A percentile compares a stretch with the other conserved stretches of the same genome.
Conservation (phyloP, 805 yeast species). For the Cyberlindnera americana region DNA sequence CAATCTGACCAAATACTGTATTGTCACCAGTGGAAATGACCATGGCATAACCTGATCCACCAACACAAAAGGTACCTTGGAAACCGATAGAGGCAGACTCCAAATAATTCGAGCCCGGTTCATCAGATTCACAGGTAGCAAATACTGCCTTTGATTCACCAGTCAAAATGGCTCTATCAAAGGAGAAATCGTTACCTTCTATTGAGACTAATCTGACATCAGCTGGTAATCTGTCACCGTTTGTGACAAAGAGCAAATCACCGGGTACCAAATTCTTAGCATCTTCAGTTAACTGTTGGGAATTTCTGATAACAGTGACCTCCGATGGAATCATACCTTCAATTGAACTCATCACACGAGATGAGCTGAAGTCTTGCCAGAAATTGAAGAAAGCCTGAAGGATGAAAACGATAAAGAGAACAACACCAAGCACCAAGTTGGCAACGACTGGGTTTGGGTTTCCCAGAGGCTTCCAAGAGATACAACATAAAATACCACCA, state of each 20-base stretch:
- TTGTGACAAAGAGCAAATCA: slow-evolving; percentile 36
- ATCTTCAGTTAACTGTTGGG: slow-evolving; percentile 26
- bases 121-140: slow-evolving; percentile 30
- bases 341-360: slow-evolving; percentile 47
- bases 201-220: slow-evolving; percentile 39
- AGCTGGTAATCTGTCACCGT: slow-evolving; percentile 44
- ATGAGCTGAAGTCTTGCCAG: slow-evolving; percentile 45
- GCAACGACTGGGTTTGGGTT: slow-evolving; percentile 40
- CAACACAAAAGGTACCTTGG: slow-evolving; percentile 43
- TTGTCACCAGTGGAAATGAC: slow-evolving; percentile 42
- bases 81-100: slow-evolving; percentile 42
- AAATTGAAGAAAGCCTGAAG: slow-evolving; percentile 43
- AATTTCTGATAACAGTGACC: slow-evolving; percentile 36
- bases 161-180: slow-evolving; percentile 45
- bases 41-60: slow-evolving; percentile 42
- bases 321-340: slow-evolving; percentile 39
- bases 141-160: slow-evolving; percentile 45
- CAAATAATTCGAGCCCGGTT: slow-evolving; percentile 36
- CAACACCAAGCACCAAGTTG: slow-evolving; percentile 41
- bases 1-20: slow-evolving; percentile 45
- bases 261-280: slow-evolving; percentile 43
- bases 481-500: slow-evolving; percentile 40
- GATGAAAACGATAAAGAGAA: slow-evolving; percentile 37
- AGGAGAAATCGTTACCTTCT: slow-evolving; percentile 36
- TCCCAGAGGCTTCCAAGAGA: slow-evolving; percentile 47